Conservation (phyloP, 106 monocot species). For the Agapanthus africanus region DNA sequence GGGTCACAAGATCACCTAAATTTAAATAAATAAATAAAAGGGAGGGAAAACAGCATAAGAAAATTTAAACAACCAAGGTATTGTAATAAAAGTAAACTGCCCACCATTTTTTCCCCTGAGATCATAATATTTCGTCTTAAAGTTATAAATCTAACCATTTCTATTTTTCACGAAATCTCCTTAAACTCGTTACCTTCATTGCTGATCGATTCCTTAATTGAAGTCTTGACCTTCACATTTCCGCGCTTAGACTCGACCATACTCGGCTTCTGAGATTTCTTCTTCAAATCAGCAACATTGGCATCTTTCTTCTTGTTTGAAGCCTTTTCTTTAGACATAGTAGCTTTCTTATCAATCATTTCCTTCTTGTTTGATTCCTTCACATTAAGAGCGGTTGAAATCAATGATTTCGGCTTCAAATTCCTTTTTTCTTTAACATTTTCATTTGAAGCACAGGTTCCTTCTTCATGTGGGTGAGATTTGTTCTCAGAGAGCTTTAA, state of each 20-base stretch:
- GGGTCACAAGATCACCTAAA: not conserved
- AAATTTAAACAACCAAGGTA: not conserved
- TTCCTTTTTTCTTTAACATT: constrained; percentile 18
- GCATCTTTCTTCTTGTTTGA: constrained; percentile 18
- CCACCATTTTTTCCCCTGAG: not conserved
- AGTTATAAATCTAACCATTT: not conserved
- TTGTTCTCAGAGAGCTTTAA: constrained; percentile 20
- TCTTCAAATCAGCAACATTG: constrained; percentile 13
- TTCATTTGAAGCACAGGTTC: constrained; percentile 11
- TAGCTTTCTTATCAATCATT: constrained; percentile 7
- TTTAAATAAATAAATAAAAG: not conserved
- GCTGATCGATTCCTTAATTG: constrained; percentile 7
- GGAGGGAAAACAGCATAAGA: not conserved
- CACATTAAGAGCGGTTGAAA: constrained; percentile 15
- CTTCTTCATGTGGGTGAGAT: constrained; percentile 23
- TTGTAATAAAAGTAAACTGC: too few relatives aligned
- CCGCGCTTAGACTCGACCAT: constrained; percentile 14
- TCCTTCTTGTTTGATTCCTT: constrained; percentile 14
- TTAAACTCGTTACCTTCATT: constrained; percentile 25
- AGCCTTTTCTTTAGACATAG: constrained; percentile 16
- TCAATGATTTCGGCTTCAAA: constrained; percentile 46
- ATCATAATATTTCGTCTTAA: not conserved
- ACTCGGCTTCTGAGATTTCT: constrained; percentile 28
- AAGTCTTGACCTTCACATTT: constrained; percentile 9
- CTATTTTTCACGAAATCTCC: not conserved